Conservation (phyloP, 805 yeast species). For the Teunomyces pallodes region DNA sequence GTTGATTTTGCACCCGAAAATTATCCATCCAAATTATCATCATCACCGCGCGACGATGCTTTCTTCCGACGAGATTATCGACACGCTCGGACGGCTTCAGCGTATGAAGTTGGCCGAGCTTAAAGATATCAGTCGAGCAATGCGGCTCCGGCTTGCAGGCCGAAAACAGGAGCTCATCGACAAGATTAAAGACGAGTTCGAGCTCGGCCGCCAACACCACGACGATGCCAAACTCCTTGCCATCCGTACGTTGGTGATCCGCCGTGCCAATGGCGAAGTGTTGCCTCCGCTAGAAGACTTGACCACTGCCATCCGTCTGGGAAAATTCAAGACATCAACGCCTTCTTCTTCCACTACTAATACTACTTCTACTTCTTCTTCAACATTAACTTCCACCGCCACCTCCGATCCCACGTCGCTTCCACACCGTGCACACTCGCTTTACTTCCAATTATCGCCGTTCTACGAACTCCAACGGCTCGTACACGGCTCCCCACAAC, state of each 20-base stretch:
- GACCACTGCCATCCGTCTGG: conserved; percentile 25
- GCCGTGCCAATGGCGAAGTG: conserved; percentile 31
- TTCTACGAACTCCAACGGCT: conserved; percentile 51
- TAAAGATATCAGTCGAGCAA: conserved; percentile 49
- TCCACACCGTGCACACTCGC: conserved; percentile 35
- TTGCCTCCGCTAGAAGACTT: conserved; percentile 37
- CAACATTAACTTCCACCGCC: background rate
- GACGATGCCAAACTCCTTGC: conserved; percentile 46
- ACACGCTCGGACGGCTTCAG: conserved; percentile 28
- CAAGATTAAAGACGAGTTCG: conserved; percentile 47
- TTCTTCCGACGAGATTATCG: conserved; percentile 14
- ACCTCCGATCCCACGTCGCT: conserved; percentile 4
- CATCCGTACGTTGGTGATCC: conserved; percentile 41
- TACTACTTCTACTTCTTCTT: background rate
- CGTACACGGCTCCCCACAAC: conserved; percentile 48
- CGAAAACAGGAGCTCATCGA: conserved; percentile 60
- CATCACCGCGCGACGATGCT: background rate
- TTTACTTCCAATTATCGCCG: conserved; percentile 53
- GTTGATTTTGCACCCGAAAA: too few relatives aligned
- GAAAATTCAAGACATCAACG: conserved; percentile 14
- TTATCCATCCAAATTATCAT: too few relatives aligned
- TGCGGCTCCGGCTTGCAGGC: conserved; percentile 53
- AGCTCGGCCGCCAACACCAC: conserved; percentile 32
- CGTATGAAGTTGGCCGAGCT: conserved; percentile 50
- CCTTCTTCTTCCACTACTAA: background rate